phyloP scores from a whole-genome alignment of 306 rosid species.

The Arachis hypogaea region DNA sequence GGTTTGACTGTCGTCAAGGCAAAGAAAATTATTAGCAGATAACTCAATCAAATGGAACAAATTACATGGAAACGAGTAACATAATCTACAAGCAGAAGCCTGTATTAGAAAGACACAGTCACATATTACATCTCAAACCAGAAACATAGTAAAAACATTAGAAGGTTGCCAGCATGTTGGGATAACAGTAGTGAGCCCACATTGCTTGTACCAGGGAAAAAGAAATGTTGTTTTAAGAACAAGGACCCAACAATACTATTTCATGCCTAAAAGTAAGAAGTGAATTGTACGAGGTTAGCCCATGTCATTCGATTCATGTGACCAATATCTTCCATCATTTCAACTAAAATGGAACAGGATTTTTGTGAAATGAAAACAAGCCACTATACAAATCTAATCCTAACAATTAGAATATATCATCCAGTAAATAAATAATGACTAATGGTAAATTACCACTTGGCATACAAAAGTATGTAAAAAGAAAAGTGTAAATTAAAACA shows the following conservation, averaged over 20 bases:
- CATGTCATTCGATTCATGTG: slow-evolving; percentile 20
- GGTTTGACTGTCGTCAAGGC: slow-evolving; percentile 84
- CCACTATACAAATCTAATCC: slow-evolving; percentile 4
- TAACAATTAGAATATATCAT: slow-evolving; percentile 9
- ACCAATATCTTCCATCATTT: background rate
- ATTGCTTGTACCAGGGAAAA: slow-evolving; percentile 10
- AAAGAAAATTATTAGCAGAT: slow-evolving; percentile 40
- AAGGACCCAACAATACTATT: background rate
- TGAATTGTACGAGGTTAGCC: background rate
- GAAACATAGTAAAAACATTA: slow-evolving; percentile 9
- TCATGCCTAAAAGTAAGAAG: slow-evolving; percentile 7
- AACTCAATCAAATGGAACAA: slow-evolving; percentile 38
- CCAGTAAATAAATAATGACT: slow-evolving; percentile 8
- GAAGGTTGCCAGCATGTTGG: slow-evolving; percentile 4
- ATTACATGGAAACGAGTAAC: background rate
- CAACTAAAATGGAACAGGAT: slow-evolving; percentile 2
- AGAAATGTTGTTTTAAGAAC: slow-evolving; percentile 13
- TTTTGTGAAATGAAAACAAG: background rate
- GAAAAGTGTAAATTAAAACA: slow-evolving; percentile 4
- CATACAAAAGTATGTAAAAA: slow-evolving; percentile 1
- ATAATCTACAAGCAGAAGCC: slow-evolving; percentile 23
- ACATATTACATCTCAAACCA: slow-evolving; percentile 6
- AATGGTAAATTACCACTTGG: background rate
- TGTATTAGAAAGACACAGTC: slow-evolving; percentile 12
- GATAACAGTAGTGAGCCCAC: background rate